These are phyloP conservation scores for Aphanomyces cochlioides DNA, from an alignment of 352 stramenopile species.

Conservation along the genomic window DNA sequence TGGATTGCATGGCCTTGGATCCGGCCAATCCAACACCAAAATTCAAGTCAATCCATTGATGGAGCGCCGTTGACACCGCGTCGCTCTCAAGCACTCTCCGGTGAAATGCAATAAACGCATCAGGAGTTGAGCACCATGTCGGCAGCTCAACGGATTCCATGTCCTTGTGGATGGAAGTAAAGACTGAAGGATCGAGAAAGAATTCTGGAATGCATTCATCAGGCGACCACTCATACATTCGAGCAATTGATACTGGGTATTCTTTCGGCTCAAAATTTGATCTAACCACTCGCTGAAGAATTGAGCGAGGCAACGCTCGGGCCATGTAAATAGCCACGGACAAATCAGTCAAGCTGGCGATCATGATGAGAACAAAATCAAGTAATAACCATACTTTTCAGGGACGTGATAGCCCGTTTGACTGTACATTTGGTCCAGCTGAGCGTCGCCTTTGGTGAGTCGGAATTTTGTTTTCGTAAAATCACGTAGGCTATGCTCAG, in stretches of 20 bases:
- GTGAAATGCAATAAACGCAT: slow-evolving; percentile 87
- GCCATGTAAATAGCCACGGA: slow-evolving; percentile 96
- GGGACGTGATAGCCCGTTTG: slow-evolving; percentile 92
- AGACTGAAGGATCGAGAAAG: slow-evolving; percentile 84
- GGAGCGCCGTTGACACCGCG: slow-evolving; percentile 77
- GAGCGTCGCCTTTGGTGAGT: slow-evolving; percentile 92
- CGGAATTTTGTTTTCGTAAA: slow-evolving; percentile 92
- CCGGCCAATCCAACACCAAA: slow-evolving; percentile 88
- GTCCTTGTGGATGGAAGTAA: slow-evolving; percentile 71
- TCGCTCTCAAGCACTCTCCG: slow-evolving; percentile 89
- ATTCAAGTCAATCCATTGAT: slow-evolving; percentile 96
- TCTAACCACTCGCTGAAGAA: slow-evolving; percentile 85
- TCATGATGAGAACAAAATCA: background rate
- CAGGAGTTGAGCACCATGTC: slow-evolving; percentile 57
- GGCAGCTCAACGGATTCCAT: slow-evolving; percentile 77
- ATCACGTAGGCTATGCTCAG: slow-evolving; percentile 73
- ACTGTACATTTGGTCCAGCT: slow-evolving; percentile 88
- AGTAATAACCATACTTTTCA: slow-evolving; percentile 59
- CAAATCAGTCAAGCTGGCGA: slow-evolving; percentile 86
- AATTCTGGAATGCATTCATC: slow-evolving; percentile 97
- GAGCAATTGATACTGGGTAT: slow-evolving; percentile 87
- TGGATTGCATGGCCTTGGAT: slow-evolving; percentile 73
- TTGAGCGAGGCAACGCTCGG: slow-evolving; percentile 78
- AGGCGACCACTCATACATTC: slow-evolving; percentile 92
- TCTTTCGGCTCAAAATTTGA: slow-evolving; percentile 91